These are phyloP conservation scores for Penicillium macrosclerotiorum DNA, from an alignment of 495 filamentous ascomycete genomes.

Conservation along the genomic window DNA sequence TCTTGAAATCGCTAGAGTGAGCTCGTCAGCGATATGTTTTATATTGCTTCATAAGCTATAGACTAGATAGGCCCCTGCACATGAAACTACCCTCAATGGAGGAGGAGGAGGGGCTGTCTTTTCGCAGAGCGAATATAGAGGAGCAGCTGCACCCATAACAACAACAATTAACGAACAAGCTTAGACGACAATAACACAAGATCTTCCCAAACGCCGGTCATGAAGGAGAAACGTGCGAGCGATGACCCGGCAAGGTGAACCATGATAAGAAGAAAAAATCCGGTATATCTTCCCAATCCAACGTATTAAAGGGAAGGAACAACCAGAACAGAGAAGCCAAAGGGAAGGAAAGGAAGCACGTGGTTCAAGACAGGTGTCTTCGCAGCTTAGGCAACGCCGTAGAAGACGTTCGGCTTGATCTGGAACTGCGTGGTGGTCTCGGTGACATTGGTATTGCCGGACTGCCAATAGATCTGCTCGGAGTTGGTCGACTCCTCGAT, in stretches of 20 bases:
- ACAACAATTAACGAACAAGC: too few species aligned
- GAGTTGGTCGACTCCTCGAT: slow-evolving; percentile 13
- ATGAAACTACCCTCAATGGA: too few species aligned
- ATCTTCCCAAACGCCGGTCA: slow-evolving; percentile 6
- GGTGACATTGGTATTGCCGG: slow-evolving; percentile 14
- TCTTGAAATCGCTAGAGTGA: too few species aligned
- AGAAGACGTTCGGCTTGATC: slow-evolving; percentile 17
- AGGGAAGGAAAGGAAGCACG: not conserved
- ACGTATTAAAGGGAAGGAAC: not conserved
- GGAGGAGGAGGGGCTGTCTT: too few species aligned
- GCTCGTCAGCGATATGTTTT: too few species aligned
- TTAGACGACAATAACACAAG: too few species aligned
- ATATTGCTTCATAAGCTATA: too few species aligned
- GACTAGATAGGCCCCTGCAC: too few species aligned
- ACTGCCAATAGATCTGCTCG: slow-evolving; percentile 19
- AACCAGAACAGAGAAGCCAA: slow-evolving; percentile 1
- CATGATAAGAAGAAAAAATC: slow-evolving; percentile 3
- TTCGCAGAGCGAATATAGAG: too few species aligned
- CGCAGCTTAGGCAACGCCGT: slow-evolving; percentile 17
- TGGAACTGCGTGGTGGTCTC: slow-evolving; percentile 4
- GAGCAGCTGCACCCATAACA: too few species aligned
- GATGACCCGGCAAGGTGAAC: not conserved
- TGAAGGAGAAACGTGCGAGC: slow-evolving; percentile 2
- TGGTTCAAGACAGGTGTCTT: not conserved
- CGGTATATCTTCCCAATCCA: too few species aligned